Evolutionary conservation across 2,329 filamentous ascomycete genomes (phyloP), one percentile per base, ranked within the genome.

Genomic region (Talaromyces sp.): DNA sequence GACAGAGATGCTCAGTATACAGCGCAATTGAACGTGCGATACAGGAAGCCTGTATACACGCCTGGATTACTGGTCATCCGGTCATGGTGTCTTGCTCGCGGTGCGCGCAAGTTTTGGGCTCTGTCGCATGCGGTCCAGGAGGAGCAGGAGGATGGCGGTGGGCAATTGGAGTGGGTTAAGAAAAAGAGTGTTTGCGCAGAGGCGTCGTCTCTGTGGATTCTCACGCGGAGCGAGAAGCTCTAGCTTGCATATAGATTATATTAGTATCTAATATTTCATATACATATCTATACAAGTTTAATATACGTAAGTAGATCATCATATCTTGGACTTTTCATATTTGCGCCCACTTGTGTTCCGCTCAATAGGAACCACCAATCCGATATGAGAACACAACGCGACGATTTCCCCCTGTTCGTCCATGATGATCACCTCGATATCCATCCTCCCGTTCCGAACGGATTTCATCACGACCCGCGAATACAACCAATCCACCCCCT

Each of bases 401-500:
- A 93, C 83, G 45, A 92, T 70, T 54, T 91, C 87, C 0, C 87
- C 87, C 1, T 76, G 72, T 41, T 83, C 83, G 77, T 93, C 89
- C 73, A 88, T 75, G 2, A 93, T 79, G 33, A 88, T 78, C 24
- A 94, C 82, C 68, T 94, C 90, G 54, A 93, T 72, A 79, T 96
- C 92, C 73, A 91, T 88, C 66, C 89, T 81, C 1, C 91, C 91
- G 68, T 92, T 88, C 69, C 82, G 83, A 49, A 93, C 85, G 75
- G 83, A 80, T 76, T 91, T 93, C 4, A 87, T 82, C 63, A 85
- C 82, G 13, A 89, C 82, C 37, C 90, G 82, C 47, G 88, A 81
- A 70, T 89, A 89, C 62, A 96, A 73, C 88, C 90, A 95, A 73
- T 91, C 87, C 1, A 87, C 86, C 0, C 91, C 91, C 49, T 86